Percentiles rank a stretch among this genome's conserved stretches.
Conservation (phyloP, 768 basidiomycete species). For the Hemileccinum rubropunctum region DNA sequence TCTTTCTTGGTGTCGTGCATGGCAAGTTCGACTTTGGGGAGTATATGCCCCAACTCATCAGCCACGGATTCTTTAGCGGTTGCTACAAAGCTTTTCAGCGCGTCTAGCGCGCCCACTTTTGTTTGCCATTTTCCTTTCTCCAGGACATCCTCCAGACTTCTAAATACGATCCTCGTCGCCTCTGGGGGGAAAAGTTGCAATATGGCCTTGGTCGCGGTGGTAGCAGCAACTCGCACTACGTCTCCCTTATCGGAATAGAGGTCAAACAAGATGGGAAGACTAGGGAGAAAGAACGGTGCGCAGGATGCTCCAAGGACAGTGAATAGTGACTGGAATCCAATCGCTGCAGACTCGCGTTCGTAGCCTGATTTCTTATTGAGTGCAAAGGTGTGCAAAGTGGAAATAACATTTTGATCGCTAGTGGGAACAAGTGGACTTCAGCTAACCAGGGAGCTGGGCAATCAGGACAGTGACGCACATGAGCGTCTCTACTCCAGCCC, state of each 20-base stretch:
- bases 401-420: conserved; percentile 63
- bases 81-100: conserved; percentile 71
- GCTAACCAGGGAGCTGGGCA: conserved; percentile 1
- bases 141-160: conserved; percentile 67
- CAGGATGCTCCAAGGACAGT: conserved; percentile 63
- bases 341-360: conserved; percentile 83
- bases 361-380: conserved; percentile 85
- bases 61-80: conserved; percentile 75
- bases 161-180: conserved; percentile 65
- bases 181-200: conserved; percentile 84
- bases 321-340: conserved; percentile 76
- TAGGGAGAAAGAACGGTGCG: conserved; percentile 74
- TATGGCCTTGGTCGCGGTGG: conserved; percentile 77
- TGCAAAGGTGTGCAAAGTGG: conserved; percentile 64
- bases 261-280: conserved; percentile 75
- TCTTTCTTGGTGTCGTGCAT: conserved; percentile 98
- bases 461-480: conserved; percentile 40
- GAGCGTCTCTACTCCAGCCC: conserved; percentile 58
- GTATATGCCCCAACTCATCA: conserved; percentile 72
- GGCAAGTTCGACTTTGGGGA: conserved; percentile 83
- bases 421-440: conserved; percentile 13
- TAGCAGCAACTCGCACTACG: conserved; percentile 81
- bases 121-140: conserved; percentile 90
- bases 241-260: conserved; percentile 94
- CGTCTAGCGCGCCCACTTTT: conserved; percentile 91